A percentile compares a stretch with the other conserved stretches of the same genome.
Evolutionary conservation across 345 rosid genomes (phyloP).

Genomic region (Acer yangbiense): DNA sequence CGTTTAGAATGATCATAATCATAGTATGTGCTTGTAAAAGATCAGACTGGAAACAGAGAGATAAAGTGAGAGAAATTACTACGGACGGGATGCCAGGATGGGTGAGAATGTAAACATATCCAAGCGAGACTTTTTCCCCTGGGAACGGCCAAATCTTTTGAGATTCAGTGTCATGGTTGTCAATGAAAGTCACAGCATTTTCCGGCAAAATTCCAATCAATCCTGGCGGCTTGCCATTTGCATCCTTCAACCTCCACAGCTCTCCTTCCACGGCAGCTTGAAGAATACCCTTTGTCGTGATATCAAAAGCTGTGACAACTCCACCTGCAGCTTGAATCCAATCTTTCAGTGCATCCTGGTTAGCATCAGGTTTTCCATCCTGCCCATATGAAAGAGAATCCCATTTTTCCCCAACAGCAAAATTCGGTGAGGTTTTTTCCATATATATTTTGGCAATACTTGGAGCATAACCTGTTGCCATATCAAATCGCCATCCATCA

Average conservation of each 20-base stretch:
- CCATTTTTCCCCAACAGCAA: slow-evolving; percentile 87
- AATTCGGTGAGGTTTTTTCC: slow-evolving; percentile 57
- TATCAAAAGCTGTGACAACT: slow-evolving; percentile 68
- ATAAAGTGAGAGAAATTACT: slow-evolving; percentile 35
- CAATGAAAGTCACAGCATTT: slow-evolving; percentile 80
- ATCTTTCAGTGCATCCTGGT: slow-evolving; percentile 60
- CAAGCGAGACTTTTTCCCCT: slow-evolving; percentile 78
- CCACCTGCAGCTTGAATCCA: slow-evolving; percentile 76
- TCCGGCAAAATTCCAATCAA: slow-evolving; percentile 50
- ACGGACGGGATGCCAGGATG: slow-evolving; percentile 79
- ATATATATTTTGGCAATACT: slow-evolving; percentile 51
- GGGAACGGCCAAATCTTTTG: slow-evolving; percentile 69
- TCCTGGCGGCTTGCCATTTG: slow-evolving; percentile 53
- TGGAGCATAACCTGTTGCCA: slow-evolving; percentile 69
- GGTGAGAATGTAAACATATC: slow-evolving; percentile 85
- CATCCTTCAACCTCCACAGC: slow-evolving; percentile 48
- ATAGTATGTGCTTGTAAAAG: not conserved
- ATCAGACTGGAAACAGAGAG: not conserved
- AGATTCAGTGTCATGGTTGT: slow-evolving; percentile 83
- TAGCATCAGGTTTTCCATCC: slow-evolving; percentile 49
- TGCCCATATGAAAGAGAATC: slow-evolving; percentile 53
- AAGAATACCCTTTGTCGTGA: slow-evolving; percentile 84
- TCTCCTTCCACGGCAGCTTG: slow-evolving; percentile 76
- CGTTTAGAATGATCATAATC: not conserved
- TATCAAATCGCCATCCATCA: slow-evolving; percentile 78